Percentiles rank a stretch among this genome's conserved stretches.
Conservation (phyloP, 371 early-diverging fungal genomes). For the Mortierella sp. region DNA sequence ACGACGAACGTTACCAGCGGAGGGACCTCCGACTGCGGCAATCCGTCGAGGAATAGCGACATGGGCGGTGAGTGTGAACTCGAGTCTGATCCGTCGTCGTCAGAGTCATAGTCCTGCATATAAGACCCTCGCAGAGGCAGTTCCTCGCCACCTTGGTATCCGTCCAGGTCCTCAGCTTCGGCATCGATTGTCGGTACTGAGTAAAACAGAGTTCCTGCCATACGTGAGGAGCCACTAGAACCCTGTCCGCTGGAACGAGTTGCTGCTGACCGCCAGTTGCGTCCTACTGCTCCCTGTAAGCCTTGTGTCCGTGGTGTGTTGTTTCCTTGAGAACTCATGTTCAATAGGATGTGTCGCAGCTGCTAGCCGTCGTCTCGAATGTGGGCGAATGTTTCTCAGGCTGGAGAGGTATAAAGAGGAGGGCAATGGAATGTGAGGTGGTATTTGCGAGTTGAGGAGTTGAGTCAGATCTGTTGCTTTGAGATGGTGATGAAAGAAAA, state of each 20-base stretch:
- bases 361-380: too few species aligned
- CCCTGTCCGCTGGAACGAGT: conserved; percentile 19
- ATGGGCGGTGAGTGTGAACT: conserved; percentile 52
- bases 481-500: too few species aligned
- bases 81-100: conserved; percentile 40
- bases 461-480: too few species aligned
- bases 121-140: conserved; percentile 26
- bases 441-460: too few species aligned
- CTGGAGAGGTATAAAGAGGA: too few species aligned
- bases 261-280: conserved; percentile 24
- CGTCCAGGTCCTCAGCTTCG: conserved; percentile 19
- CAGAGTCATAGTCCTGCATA: conserved; percentile 46
- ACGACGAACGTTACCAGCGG: conserved; percentile 29
- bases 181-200: conserved; percentile 51
- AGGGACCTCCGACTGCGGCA: conserved; percentile 28
- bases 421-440: too few species aligned
- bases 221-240: conserved; percentile 25
- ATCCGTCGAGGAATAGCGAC: conserved; percentile 48
- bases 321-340: conserved; percentile 21
- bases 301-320: conserved; percentile 12
- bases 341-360: background rate
- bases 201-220: conserved; percentile 47
- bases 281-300: conserved; percentile 23
- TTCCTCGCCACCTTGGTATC: conserved; percentile 12
- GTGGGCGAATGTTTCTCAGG: too few species aligned